Conservation (phyloP, 1,284 basidiomycete species). For the Schizophyllum commune region DNA sequence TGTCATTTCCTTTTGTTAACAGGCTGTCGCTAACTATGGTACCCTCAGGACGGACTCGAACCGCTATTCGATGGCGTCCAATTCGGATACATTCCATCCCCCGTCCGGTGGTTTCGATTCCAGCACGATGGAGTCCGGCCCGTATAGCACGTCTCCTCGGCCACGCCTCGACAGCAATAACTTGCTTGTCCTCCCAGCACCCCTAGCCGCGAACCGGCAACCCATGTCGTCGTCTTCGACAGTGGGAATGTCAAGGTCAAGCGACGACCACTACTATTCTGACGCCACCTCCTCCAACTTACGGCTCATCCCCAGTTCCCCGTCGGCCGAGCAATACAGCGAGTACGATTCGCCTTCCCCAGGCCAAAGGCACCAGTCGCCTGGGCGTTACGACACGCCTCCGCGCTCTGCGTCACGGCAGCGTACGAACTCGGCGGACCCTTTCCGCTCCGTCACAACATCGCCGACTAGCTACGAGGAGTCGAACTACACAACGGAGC, state of each 20-base stretch:
- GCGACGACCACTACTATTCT: constrained; percentile 53
- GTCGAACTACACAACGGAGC: background rate
- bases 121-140: constrained; percentile 55
- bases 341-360: constrained; percentile 30
- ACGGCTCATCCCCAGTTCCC: constrained; percentile 47
- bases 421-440: constrained; percentile 8
- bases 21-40: constrained; percentile 9
- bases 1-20: constrained; percentile 19
- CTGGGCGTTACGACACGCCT: constrained; percentile 20
- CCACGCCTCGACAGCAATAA: constrained; percentile 60
- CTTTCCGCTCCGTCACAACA: constrained; percentile 6
- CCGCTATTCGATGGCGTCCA: constrained; percentile 72
- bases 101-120: constrained; percentile 46
- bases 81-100: constrained; percentile 58
- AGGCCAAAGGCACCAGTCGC: constrained; percentile 22
- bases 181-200: constrained; percentile 63
- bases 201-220: constrained; percentile 46
- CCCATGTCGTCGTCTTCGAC: constrained; percentile 48
- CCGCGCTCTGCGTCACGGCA: constrained; percentile 19
- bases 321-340: constrained; percentile 32
- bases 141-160: constrained; percentile 29
- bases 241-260: constrained; percentile 51
- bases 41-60: constrained; percentile 38
- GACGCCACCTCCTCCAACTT: constrained; percentile 54
- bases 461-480: constrained; percentile 6